Evolutionary conservation across 306 rosid species (phyloP), one percentile per base, ranked within the genome.

Genomic region (Glycine latifolia): DNA sequence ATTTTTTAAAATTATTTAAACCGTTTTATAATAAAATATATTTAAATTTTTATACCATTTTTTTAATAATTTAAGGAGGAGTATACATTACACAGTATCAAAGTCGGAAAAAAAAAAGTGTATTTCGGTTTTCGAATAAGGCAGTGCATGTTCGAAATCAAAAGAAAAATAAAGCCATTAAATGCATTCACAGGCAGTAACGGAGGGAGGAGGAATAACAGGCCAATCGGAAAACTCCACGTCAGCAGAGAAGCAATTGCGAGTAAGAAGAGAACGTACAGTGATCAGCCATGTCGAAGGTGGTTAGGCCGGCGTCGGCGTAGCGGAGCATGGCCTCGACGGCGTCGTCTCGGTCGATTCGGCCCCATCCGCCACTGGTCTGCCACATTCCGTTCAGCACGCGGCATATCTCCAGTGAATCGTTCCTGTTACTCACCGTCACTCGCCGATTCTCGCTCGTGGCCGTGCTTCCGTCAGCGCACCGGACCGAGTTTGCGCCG

Each of bases 201-300:
- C 5, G 48, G 43, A 31, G 39, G 16, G 7, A 5, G 17, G 41
- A 4, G 17, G 54, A 4, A 20, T 35, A 58, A 17, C 12, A 69
- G 0, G 11, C 17, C 35, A 53, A 71, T 71, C 8, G 5, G 7
- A 73, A 79, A 31, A 3, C 5, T 5, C 83, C 85, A 77, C 78
- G 72, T 81, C 44, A 77, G 14, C 70, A 43, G 4, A 43, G 4
- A 71, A 9, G 11, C 50, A 68, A 50, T 6, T 11, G 65, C 3
- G 15, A 53, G 35, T 7, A 37, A 26, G 31, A 26, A 48, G 58
- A 81, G 75, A 79, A 77, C 87, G 39, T 77, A 90, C 98, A 93
- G 85, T 93, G 98, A 85, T 95, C 99, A 53, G 99, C 97, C 98
- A 93, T 93, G 88, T 95, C 99, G 82, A 93, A 91, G 71, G 99